Percentiles rank a stretch among this genome's conserved stretches.
Conservation (phyloP, 495 filamentous ascomycete genomes). For the Cercophora samala region DNA sequence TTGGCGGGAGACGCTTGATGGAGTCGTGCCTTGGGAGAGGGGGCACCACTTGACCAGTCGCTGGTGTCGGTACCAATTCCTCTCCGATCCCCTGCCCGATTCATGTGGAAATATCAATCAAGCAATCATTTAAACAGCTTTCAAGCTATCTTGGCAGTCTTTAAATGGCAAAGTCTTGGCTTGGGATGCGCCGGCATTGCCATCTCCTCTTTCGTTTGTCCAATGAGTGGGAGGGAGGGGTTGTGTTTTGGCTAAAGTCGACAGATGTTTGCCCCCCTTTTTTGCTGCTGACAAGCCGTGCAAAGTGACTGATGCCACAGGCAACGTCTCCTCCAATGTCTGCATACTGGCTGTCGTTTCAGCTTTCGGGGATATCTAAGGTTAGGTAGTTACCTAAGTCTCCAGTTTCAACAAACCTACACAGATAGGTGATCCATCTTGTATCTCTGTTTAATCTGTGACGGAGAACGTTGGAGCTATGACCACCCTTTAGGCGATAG, state of each 20-base stretch:
- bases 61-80: background rate
- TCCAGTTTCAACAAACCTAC: too few species aligned
- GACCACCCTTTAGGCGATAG: background rate
- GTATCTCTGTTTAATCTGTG: background rate
- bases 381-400: too few species aligned
- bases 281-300: background rate
- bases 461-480: background rate
- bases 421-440: too few species aligned
- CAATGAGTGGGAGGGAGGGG: conserved; percentile 2
- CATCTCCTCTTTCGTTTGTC: background rate
- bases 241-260: conserved; percentile 8
- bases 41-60: background rate
- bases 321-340: background rate
- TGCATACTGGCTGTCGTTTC: background rate
- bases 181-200: background rate
- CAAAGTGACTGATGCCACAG: background rate
- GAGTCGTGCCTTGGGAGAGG: background rate
- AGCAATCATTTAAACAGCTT: background rate
- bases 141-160: background rate
- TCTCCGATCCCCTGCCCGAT: conserved; percentile 2
- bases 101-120: background rate
- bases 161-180: background rate
- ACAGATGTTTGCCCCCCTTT: background rate
- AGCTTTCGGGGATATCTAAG: too few species aligned
- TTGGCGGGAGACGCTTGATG: background rate